These are phyloP conservation scores for Chimonanthus praecox DNA, from an alignment of 164 flowering plant species.

Conservation along the genomic window DNA sequence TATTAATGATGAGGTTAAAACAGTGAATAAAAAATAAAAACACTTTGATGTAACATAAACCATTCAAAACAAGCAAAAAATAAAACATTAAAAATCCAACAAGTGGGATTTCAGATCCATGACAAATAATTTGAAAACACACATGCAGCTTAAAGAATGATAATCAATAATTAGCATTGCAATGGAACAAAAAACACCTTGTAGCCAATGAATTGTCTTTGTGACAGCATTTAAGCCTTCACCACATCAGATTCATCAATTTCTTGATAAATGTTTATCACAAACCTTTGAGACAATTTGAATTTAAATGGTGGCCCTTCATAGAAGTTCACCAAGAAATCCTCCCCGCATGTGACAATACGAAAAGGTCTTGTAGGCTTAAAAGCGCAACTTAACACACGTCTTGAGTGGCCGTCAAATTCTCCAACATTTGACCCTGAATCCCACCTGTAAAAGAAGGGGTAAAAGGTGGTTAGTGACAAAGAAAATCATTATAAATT, in stretches of 20 bases:
- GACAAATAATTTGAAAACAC: not conserved
- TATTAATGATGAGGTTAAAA: no score
- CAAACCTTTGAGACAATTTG: slow-evolving; percentile 85
- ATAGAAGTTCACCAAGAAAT: slow-evolving; percentile 87
- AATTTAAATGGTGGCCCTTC: slow-evolving; percentile 99
- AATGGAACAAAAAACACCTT: not conserved
- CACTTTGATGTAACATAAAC: not conserved
- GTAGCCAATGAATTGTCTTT: not conserved
- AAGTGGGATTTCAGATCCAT: not conserved
- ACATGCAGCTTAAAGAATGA: not conserved
- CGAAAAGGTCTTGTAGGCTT: slow-evolving; percentile 97
- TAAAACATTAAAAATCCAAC: not conserved
- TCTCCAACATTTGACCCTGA: slow-evolving; percentile 94
- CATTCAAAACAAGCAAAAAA: not conserved
- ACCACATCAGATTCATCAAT: not conserved
- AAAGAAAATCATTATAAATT: not conserved
- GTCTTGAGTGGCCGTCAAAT: slow-evolving; percentile 92
- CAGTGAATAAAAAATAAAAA: no score
- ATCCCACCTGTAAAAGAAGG: slow-evolving; percentile 75
- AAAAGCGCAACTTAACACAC: slow-evolving; percentile 89
- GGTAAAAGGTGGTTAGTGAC: not conserved
- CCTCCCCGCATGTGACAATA: slow-evolving; percentile 95
- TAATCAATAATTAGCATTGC: not conserved
- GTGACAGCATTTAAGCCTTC: not conserved
- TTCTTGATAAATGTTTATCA: not conserved